Base-by-base conservation (phyloP, 2,329 filamentous ascomycete genomes). In the Reticulascus tulasneorum region DNA sequence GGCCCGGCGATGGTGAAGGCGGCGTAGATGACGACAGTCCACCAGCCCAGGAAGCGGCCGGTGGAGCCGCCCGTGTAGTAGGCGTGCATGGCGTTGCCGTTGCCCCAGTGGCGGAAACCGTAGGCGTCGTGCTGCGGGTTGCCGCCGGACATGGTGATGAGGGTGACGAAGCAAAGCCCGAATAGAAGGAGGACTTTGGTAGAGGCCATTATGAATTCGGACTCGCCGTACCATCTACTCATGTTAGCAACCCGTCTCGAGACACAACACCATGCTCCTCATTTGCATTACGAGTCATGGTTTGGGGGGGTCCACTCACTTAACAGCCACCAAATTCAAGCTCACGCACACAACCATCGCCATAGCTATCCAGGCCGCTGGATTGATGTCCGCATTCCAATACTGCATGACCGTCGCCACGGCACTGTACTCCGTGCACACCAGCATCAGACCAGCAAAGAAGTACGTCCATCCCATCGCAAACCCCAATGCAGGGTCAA, bases 1-100 rank as follows among this genome's bases (percentile, higher is more conserved):
- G 79, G 79, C 6, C 80, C 81, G 10, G 77, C 74, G 43, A 84
- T 76, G 23, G 78, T 82, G 63, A 86, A 86, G 33, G 73, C 75
- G 6, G 82, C 82, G 49, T 79, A 77, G 44, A 86, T 82, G 21
- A 88, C 59, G 44, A 63, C 61, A 37, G 55, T 57, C 55, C 58
- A 64, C 46, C 53, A 83, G 2, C 81, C 81, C 1, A 83, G 62
- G 53, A 81, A 84, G 16, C 71, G 67, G 15, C 81, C 82, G 0
- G 77, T 64, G 28, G 67, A 58, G 4, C 79, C 81, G 4, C 46
- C 44, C 5, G 50, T 45, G 24, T 61, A 54, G 33, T 64, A 64
- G 18, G 49, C 40, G 22, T 53, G 51, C 51, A 64, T 59, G 19
- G 52, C 50, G 34, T 52, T 51, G 18, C 54, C 56, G 4, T 44